phyloP scores from a whole-genome alignment of 2,329 filamentous ascomycete species.

The Septoria linicola region DNA sequence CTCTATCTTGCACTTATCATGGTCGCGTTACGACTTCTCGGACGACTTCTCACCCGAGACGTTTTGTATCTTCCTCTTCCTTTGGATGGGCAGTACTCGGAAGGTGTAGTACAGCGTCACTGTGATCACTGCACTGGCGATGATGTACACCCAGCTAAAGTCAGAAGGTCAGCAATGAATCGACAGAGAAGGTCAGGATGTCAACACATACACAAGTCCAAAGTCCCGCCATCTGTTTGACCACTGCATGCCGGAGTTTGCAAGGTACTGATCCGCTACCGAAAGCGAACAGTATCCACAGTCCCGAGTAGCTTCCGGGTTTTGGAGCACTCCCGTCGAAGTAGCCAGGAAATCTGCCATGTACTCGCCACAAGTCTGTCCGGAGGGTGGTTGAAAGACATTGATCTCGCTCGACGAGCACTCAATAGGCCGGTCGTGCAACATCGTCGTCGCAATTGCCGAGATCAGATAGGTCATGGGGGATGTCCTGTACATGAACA shows the following conservation, averaged over 20 bases:
- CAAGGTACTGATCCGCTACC: conserved; percentile 40
- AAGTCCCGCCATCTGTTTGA: conserved; percentile 49
- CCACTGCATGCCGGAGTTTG: conserved; percentile 41
- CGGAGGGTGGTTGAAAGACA: conserved; percentile 59
- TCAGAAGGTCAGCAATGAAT: neutral
- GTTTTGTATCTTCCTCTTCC: neutral
- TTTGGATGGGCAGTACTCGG: conserved; percentile 8
- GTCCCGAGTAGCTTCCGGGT: conserved; percentile 33
- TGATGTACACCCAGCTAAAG: conserved; percentile 8
- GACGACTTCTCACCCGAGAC: neutral
- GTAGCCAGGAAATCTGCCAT: conserved; percentile 31
- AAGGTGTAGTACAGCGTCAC: conserved; percentile 6
- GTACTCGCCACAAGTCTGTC: conserved; percentile 42
- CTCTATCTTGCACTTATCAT: no score
- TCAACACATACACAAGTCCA: conserved; percentile 46
- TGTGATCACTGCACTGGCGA: neutral
- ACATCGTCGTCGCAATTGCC: conserved; percentile 65
- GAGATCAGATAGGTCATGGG: conserved; percentile 77
- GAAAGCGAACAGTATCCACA: conserved; percentile 41
- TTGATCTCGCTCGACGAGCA: conserved; percentile 69
- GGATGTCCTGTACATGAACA: conserved; percentile 75
- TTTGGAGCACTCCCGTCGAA: conserved; percentile 36
- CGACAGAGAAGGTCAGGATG: neutral
- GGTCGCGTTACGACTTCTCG: no score
- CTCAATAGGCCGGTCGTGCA: conserved; percentile 62